A percentile compares a stretch with the other conserved stretches of the same genome.
Evolutionary conservation across 2,329 filamentous ascomycete genomes (phyloP).

Genomic region (Ophiocordyceps camponoti-saundersi): DNA sequence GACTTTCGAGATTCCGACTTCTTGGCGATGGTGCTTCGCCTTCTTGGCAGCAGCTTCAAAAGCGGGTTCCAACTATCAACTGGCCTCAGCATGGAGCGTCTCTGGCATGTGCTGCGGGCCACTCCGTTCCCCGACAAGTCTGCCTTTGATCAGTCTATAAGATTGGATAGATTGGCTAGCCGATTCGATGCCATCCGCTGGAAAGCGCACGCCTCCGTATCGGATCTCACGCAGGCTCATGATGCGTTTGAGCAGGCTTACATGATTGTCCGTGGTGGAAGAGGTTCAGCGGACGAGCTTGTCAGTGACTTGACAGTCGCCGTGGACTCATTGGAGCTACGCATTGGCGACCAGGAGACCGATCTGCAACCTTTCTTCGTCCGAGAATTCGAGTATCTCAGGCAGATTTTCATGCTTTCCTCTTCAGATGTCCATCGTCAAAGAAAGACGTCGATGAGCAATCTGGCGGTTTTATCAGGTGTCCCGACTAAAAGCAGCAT

Average conservation of each 20-base stretch:
- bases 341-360: conserved; percentile 22
- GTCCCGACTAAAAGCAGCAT: conserved; percentile 16
- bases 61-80: conserved; percentile 56
- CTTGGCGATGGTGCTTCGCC: conserved; percentile 19
- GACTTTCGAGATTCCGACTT: conserved; percentile 17
- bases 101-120: conserved; percentile 63
- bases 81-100: conserved; percentile 60
- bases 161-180: conserved; percentile 37
- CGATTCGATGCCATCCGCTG: conserved; percentile 45
- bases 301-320: conserved; percentile 31
- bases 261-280: conserved; percentile 27
- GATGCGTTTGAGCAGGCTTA: conserved; percentile 39
- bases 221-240: conserved; percentile 35
- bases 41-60: conserved; percentile 40
- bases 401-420: conserved; percentile 32
- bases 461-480: conserved; percentile 31
- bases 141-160: conserved; percentile 26
- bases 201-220: conserved; percentile 34
- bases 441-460: conserved; percentile 8
- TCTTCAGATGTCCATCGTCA: conserved; percentile 1
- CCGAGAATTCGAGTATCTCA: conserved; percentile 37
- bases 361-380: conserved; percentile 32
- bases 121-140: conserved; percentile 29
- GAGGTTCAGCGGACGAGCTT: conserved; percentile 25
- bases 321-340: conserved; percentile 32